phyloP scores from a whole-genome alignment of 2,329 filamentous ascomycete genomes.

The Sclerotinia subarctica region DNA sequence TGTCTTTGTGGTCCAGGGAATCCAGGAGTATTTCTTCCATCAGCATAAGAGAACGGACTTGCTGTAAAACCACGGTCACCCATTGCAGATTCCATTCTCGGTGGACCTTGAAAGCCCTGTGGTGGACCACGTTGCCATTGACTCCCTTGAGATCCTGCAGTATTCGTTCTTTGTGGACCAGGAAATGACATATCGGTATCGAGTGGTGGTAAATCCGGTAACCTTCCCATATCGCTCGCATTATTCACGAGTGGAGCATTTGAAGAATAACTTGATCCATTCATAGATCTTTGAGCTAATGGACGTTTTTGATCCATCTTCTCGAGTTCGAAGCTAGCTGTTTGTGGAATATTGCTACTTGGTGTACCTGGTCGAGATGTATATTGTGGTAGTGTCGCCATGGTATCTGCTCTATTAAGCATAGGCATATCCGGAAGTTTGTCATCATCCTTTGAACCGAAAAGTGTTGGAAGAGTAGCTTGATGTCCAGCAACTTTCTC shows the following conservation, averaged over 20 bases:
- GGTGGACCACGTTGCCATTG: constrained; percentile 31
- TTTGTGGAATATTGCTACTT: constrained; percentile 38
- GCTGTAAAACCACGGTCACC: constrained; percentile 34
- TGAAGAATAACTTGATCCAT: constrained; percentile 59
- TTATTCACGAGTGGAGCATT: constrained; percentile 60
- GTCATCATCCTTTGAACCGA: constrained; percentile 53
- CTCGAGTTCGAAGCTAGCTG: constrained; percentile 50
- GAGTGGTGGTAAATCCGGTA: constrained; percentile 33
- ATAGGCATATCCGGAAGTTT: constrained; percentile 57
- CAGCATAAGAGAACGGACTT: constrained; percentile 34
- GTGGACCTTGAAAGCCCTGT: constrained; percentile 22
- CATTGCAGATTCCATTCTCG: constrained; percentile 35
- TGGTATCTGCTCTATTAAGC: constrained; percentile 58
- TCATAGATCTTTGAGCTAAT: constrained; percentile 48
- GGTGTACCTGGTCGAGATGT: constrained; percentile 57
- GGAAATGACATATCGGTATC: constrained; percentile 29
- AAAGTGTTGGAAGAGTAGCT: constrained; percentile 66
- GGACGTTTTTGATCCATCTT: constrained; percentile 52
- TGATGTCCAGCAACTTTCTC: constrained; percentile 52
- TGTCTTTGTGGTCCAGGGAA: constrained; percentile 16
- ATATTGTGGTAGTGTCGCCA: constrained; percentile 60
- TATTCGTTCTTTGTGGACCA: constrained; percentile 34
- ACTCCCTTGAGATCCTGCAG: constrained; percentile 30
- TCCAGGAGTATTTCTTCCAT: constrained; percentile 23
- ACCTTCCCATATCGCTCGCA: constrained; percentile 57